Base-by-base conservation (phyloP, 352 stramenopile genomes). In the Blastocystis sp. region DNA sequence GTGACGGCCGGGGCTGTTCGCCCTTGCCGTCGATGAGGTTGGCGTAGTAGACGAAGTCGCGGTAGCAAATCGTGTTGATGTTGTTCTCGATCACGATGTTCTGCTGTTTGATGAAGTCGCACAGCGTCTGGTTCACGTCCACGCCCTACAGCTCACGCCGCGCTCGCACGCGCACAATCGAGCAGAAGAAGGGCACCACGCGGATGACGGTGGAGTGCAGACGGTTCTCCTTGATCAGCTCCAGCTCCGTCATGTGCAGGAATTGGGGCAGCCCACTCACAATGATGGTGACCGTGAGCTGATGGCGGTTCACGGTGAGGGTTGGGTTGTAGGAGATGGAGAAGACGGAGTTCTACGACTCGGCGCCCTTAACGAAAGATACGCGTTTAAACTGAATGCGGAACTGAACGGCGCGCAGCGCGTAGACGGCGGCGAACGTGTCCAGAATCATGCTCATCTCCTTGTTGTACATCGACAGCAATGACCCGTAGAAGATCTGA, bases 371-470 rank as follows among this genome's bases (percentile, higher is more conserved):
- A 84, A 17, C 54, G 68, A 69, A 19, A 14, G 21, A 6, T 48
- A 84, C 74, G 7, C 74, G 54, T 28, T 45, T 61, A 42, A 84
- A 38, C 6, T 42, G 6, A 21, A 84, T 66, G 10, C 48, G 34
- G 74, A 84, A 84, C 21, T 38, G 17, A 24, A 84, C 52, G 34
- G 74, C 38, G 38, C 74, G 48, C 10, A 84, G 60, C 38, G 52
- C 45, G 40, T 66, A 40, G 2, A 84, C 48, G 17, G 57, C n/a
- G 38, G 66, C 74, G n/a, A 84, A 63, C 17, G 74, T 59, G 45
- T 84, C 74, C 3, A 84, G 60, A 45, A 84, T 84, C 74, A 84
- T 84, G 11, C 52, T 59, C 45, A 69, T 84, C 61, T 84, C 74
- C 54, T 84, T 84, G 21, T 61, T 68, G 43, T 84, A 84, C 74